These are phyloP conservation scores for Ascochyta viciae-villosae DNA, from an alignment of 2,329 filamentous ascomycete species.

Conservation along the genomic window DNA sequence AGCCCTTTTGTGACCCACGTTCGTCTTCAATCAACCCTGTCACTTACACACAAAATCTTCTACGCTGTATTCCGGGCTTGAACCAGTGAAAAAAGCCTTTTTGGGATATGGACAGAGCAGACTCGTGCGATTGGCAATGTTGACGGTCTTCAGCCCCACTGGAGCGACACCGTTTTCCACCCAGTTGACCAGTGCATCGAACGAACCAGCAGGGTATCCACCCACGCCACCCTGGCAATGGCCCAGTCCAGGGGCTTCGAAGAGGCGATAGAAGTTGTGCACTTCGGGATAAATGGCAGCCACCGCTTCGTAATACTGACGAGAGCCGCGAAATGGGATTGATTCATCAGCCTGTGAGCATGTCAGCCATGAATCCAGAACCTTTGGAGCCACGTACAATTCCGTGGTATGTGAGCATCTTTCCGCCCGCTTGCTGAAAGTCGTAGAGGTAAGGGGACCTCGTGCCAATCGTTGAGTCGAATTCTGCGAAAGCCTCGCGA, in stretches of 20 bases:
- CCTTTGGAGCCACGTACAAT: conserved; percentile 3
- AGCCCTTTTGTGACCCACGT: no score
- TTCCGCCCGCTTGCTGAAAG: conserved; percentile 27
- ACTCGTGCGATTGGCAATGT: conserved; percentile 16
- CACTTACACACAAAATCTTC: neutral
- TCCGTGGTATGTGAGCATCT: conserved; percentile 38
- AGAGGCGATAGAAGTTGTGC: conserved; percentile 33
- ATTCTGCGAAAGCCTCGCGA: conserved; percentile 14
- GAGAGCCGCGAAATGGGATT: conserved; percentile 12
- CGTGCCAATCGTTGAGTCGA: conserved; percentile 22
- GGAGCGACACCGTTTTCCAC: conserved; percentile 33
- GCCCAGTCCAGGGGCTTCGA: conserved; percentile 30
- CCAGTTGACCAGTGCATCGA: conserved; percentile 35
- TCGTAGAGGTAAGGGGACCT: conserved; percentile 27
- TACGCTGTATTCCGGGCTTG: neutral
- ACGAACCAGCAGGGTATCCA: conserved; percentile 42
- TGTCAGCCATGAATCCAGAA: neutral
- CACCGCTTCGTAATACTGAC: conserved; percentile 24
- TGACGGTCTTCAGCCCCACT: conserved; percentile 20
- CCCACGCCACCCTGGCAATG: conserved; percentile 32
- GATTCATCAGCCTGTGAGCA: conserved; percentile 12
- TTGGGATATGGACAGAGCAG: conserved; percentile 28
- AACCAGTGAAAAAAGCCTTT: conserved; percentile 7
- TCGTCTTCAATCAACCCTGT: neutral
- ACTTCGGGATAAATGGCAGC: conserved; percentile 17